Evolutionary conservation across 2,329 filamentous ascomycete species (phyloP), one percentile per base, ranked within the genome.

Genomic region (Plectosphaerella cucumerina): DNA sequence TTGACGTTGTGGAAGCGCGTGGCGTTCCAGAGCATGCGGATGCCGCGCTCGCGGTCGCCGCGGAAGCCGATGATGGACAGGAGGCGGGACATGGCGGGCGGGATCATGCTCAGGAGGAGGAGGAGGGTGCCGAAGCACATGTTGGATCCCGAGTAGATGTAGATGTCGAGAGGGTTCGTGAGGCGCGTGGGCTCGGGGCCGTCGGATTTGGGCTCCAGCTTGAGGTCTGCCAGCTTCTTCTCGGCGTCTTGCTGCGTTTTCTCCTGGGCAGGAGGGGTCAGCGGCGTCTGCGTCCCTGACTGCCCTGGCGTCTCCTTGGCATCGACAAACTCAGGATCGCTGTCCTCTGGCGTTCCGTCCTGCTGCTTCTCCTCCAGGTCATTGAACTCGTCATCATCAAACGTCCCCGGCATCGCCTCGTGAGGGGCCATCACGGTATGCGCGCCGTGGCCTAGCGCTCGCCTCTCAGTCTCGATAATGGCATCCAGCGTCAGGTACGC

Each of bases 51-150:
- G 42, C 92, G 86, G 65, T 97, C 92, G 31, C 94, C 94, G 54
- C 83, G 85, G 71, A 97, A 97, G 1, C 94, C 94, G 26, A 97
- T 87, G 41, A 97, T 86, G 53, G 86, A 89, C 4, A 97, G 77
- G 1, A 99, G 80, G 50, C 84, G 87, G n/a, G 83, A 87, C 67
- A 97, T 96, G 1, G 92, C 84, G 0, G 94, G 94, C 0, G 94
- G 95, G 1, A 97, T 85, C 73, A 97, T 87, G 12, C 90, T 95
- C n/a, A 97, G 85, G 49, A 97, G 77, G 1, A 97, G 77, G 14
- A 95, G 78, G 1, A 97, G 72, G 31, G 95, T 80, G 3, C 94
- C 94, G 61, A 92, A 97, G 67, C 91, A 96, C 68, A 97, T 86
- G 63, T 89, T 94, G 5, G 86, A 83, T 10, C 91, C 93, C 0